Base-by-base conservation (phyloP, 495 filamentous ascomycete genomes). In the Parathielavia appendiculata region DNA sequence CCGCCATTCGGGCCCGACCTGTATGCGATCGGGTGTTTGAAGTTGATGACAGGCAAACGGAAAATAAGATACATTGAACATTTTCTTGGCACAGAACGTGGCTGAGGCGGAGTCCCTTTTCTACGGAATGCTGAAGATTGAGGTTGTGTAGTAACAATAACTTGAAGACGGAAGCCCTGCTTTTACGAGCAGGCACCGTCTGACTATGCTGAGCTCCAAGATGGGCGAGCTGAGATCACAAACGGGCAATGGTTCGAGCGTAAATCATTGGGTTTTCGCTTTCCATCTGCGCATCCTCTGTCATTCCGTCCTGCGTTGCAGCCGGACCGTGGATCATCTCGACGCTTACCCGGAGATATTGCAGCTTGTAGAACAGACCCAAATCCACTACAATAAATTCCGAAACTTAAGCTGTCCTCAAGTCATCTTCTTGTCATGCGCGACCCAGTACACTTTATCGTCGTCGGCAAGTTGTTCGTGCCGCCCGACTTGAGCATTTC, bases 291-390 rank as follows among this genome's bases (percentile, higher is more conserved):
- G 14, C n/a, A 16, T 41, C 19, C 8, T 19, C 12, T 23, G 16
- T 26, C 26, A 46, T 56, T 45, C 35, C 52, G 20, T 19, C 22
- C 40, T 20, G 26, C 34, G 47, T 39, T 59, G 59, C 53, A 54
- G 14, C 41, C 47, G 57, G 52, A 45, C 41, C 35, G 43, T 63
- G 54, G 56, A 32, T 63, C 58, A 63, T 66, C 48, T 54, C 36
- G 47, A 58, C 7, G 45, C 51, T 51, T 62, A 60, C 53, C 61
- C 66, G 63, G 63, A 50, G 60, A 66, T 62, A 64, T 67, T 67
- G 58, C 40, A 61, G n/a, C 23, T 36, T 57, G 44, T 48, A 39
- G 10, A 6, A 38, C 26, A 17, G 5, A 23, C 23, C 10, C 26
- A 14, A 14, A 4, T 16, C 17, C 4, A 6, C 13, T 43, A 53